Evolutionary conservation across 345 rosid species (phyloP).

Genomic region (Pistacia integerrima): DNA sequence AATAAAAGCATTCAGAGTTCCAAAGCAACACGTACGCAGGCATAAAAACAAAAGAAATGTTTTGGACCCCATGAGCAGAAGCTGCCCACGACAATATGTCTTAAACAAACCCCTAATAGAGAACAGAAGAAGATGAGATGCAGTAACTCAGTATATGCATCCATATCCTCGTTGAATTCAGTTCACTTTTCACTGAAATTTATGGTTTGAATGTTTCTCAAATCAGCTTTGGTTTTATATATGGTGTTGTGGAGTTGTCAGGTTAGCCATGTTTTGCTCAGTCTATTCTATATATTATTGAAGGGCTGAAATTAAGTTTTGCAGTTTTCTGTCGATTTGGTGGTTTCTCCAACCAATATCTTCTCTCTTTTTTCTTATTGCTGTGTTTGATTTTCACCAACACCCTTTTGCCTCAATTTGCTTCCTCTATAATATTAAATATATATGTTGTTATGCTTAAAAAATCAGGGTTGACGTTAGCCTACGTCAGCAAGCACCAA

Average conservation of each 20-base stretch:
- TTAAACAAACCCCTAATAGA: slow-evolving; percentile 2
- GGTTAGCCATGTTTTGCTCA: slow-evolving; percentile 39
- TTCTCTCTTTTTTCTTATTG: neutral
- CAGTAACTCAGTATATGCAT: slow-evolving; percentile 28
- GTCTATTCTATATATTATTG: slow-evolving; percentile 22
- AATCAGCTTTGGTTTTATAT: slow-evolving; percentile 6
- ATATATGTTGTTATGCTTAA: too few species aligned
- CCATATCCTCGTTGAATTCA: slow-evolving; percentile 32
- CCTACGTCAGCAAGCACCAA: too few species aligned
- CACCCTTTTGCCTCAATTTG: neutral
- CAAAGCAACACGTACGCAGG: neutral
- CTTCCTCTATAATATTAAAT: too few species aligned
- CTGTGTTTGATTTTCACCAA: neutral
- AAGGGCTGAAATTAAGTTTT: slow-evolving; percentile 9
- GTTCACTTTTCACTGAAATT: slow-evolving; percentile 33
- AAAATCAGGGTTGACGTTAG: too few species aligned
- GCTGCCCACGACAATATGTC: slow-evolving; percentile 42
- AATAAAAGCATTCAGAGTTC: slow-evolving; percentile 2
- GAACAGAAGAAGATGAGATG: slow-evolving; percentile 14
- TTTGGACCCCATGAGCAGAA: slow-evolving; percentile 32
- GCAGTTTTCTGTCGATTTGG: slow-evolving; percentile 17
- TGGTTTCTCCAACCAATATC: neutral
- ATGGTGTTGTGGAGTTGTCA: slow-evolving; percentile 34
- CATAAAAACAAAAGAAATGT: slow-evolving; percentile 24
- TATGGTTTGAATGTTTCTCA: slow-evolving; percentile 27